phyloP scores from a whole-genome alignment of 2,329 filamentous ascomycete species.

The Shiraia bambusicola region DNA sequence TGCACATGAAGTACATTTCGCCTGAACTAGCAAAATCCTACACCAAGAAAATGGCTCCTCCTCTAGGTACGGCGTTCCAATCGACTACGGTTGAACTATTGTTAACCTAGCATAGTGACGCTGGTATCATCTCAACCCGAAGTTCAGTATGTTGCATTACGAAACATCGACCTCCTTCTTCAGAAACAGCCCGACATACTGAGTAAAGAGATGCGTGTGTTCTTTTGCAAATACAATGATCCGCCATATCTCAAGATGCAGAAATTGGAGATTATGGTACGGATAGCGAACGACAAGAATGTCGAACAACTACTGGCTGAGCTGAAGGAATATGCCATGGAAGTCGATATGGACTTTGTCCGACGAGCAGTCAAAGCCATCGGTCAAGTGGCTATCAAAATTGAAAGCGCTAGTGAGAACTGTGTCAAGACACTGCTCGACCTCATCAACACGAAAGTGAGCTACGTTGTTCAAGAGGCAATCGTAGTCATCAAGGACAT shows the following conservation, averaged over 20 bases:
- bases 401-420: slow-evolving; percentile 90
- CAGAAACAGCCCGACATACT: slow-evolving; percentile 96
- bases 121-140: slow-evolving; percentile 93
- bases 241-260: slow-evolving; percentile 96
- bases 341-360: slow-evolving; percentile 99
- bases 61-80: slow-evolving; percentile 66
- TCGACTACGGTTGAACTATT: slow-evolving; percentile 7
- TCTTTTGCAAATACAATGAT: slow-evolving; percentile 99
- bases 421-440: slow-evolving; percentile 93
- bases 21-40: slow-evolving; percentile 80
- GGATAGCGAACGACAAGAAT: slow-evolving; percentile 96
- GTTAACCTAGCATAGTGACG: slow-evolving; percentile 65
- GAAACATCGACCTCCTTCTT: slow-evolving; percentile 93
- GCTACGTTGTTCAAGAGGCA: slow-evolving; percentile 98
- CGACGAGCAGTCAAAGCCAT: slow-evolving; percentile 92
- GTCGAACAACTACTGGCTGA: slow-evolving; percentile 93
- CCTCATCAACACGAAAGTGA: slow-evolving; percentile 94
- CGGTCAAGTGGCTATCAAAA: slow-evolving; percentile 97
- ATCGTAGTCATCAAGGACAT: slow-evolving; percentile 99
- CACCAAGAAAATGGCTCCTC: slow-evolving; percentile 97
- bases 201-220: slow-evolving; percentile 94
- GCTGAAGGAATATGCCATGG: slow-evolving; percentile 93
- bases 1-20: slow-evolving; percentile 87
- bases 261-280: slow-evolving; percentile 98
- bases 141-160: slow-evolving; percentile 93